A percentile compares a stretch with the other conserved stretches of the same genome.
Evolutionary conservation across 192 early-diverging fungal species (phyloP).

Genomic region (Oehlia diaphana): DNA sequence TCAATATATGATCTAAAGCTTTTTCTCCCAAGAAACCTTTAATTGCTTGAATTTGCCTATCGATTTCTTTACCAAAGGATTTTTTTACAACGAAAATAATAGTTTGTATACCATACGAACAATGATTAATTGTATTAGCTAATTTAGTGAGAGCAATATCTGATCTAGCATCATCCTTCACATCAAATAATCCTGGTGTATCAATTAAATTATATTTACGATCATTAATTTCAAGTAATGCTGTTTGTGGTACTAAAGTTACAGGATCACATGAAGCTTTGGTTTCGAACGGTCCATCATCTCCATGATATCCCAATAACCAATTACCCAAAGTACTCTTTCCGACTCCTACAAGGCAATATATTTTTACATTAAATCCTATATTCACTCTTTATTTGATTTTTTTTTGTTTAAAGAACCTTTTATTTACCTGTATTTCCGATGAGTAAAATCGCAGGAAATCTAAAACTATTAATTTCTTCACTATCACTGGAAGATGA

Average conservation of each 20-base stretch:
- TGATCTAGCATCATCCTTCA: background rate
- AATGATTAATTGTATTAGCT: background rate
- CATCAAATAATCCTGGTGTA: background rate
- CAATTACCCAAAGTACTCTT: conserved; percentile 14
- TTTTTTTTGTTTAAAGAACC: background rate
- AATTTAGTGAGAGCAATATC: background rate
- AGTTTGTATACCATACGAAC: conserved; percentile 11
- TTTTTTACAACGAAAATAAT: background rate
- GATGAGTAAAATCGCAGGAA: background rate
- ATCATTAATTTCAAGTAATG: background rate
- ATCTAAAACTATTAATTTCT: background rate
- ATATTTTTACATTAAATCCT: background rate
- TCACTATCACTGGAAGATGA: background rate
- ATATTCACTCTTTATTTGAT: no score
- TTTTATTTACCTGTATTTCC: background rate
- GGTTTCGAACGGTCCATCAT: background rate
- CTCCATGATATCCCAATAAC: conserved; percentile 5
- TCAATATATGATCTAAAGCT: background rate
- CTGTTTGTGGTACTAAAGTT: background rate
- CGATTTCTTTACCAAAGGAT: background rate
- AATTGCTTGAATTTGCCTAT: background rate
- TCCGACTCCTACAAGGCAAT: background rate
- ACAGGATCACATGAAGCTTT: background rate
- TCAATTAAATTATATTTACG: background rate
- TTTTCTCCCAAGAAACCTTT: background rate